Evolutionary conservation across 139 green algal species (phyloP), one percentile per base, ranked within the genome.

Genomic region (Edaphochlamys debaryana): DNA sequence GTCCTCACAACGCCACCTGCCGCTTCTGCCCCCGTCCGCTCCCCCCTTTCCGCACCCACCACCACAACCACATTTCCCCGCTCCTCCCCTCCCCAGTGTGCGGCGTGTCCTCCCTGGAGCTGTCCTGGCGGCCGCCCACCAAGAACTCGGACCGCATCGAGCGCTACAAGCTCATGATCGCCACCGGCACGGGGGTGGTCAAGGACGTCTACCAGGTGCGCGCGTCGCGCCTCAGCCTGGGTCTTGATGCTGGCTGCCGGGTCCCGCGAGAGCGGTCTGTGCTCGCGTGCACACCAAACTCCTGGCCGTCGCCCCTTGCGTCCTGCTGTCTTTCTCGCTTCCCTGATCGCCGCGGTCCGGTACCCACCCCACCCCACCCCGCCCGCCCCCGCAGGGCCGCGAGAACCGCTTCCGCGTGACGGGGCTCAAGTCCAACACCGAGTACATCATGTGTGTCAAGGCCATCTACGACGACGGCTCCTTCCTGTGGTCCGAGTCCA

Each of bases 361-460:
- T n/a, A n/a, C n/a, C n/a, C n/a, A n/a, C 15, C 48, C 48, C 48
- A 9, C 48, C 48, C 48, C 48, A 9, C 15, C 48, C 48, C 48
- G 11, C 48, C 48, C 11, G 11, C 48, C 48, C 42, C 30, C 70
- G 29, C 67, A 91, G 79, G 92, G 93, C 25, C 82, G 72, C 29
- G 87, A 92, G 62, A 87, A 56, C 32, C 69, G 79, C 56, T 93
- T 90, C 84, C 80, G 85, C 6, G 79, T 94, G 11, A 90, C 71
- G 1, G 88, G 91, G 15, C 88, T 98, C 64, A 92, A 91, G 78
- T 85, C 91, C 41, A 90, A 90, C 80, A 90, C 88, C 1, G 91
- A 97, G 88, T 97, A 97, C 84, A 93, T 98, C 42, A 94, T 98
- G 74, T 96, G 92, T 52, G 92, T 98, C 56, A 98, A 98, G 86